Evolutionary conservation across 2,329 filamentous ascomycete genomes (phyloP).

Genomic region (Pseudocercospora fuligena): DNA sequence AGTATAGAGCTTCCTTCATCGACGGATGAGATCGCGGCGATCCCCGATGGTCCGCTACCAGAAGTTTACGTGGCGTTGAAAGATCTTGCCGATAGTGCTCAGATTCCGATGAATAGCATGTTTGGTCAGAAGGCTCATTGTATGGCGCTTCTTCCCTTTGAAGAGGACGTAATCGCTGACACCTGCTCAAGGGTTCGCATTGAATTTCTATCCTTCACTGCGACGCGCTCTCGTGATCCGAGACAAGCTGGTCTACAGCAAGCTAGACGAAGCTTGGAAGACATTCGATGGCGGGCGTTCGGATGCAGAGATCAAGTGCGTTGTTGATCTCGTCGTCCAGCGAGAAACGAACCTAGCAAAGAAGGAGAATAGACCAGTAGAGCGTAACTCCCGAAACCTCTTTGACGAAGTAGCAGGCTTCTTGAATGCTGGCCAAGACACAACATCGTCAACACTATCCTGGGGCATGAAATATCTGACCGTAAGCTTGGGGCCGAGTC

Average conservation of each 20-base stretch:
- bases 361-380: slow-evolving; percentile 36
- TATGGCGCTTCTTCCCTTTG: background rate
- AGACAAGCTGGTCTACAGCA: slow-evolving; percentile 3
- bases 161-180: background rate
- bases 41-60: background rate
- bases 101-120: slow-evolving; percentile 9
- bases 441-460: slow-evolving; percentile 46
- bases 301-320: slow-evolving; percentile 35
- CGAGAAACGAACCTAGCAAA: slow-evolving; percentile 38
- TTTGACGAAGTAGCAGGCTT: slow-evolving; percentile 38
- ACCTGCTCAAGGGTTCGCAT: slow-evolving; percentile 2
- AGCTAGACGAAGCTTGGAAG: slow-evolving; percentile 9
- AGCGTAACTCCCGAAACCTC: slow-evolving; percentile 31
- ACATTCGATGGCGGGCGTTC: background rate
- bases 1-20: background rate
- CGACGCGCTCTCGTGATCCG: background rate
- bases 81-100: background rate
- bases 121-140: slow-evolving; percentile 5
- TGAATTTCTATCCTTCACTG: slow-evolving; percentile 13
- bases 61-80: background rate
- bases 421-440: slow-evolving; percentile 49
- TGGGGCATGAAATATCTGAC: slow-evolving; percentile 48
- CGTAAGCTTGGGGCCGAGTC: background rate
- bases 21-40: background rate
- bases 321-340: slow-evolving; percentile 42